A percentile compares a stretch with the other conserved stretches of the same genome.
These are phyloP conservation scores for Rhodotorula babjevae DNA, from an alignment of 768 basidiomycete species.

Conservation along the genomic window DNA sequence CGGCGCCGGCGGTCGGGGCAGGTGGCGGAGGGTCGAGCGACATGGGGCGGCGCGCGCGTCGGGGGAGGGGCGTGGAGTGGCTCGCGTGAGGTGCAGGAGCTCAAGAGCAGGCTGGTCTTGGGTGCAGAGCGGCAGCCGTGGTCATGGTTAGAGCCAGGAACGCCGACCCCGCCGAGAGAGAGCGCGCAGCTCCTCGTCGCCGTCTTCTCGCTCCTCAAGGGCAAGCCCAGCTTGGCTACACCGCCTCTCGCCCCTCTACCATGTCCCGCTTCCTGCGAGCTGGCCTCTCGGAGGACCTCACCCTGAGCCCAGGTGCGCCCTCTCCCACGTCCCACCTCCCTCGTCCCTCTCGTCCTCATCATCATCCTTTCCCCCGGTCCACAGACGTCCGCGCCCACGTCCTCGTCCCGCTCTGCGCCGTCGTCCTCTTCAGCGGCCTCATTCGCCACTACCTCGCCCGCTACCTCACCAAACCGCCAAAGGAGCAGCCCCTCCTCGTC, in stretches of 20 bases:
- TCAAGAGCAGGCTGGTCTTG: no score
- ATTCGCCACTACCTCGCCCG: conserved; percentile 86
- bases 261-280: neutral
- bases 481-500: conserved; percentile 68
- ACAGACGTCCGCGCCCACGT: conserved; percentile 34
- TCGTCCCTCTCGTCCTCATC: neutral
- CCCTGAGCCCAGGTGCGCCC: conserved; percentile 18
- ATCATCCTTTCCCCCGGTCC: neutral
- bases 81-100: no score
- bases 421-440: conserved; percentile 61
- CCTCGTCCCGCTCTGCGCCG: conserved; percentile 24
- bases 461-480: conserved; percentile 75
- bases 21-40: no score
- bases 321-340: no score
- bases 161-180: no score
- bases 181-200: no score
- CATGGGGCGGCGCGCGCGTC: no score
- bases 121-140: no score
- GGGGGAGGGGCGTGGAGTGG: no score
- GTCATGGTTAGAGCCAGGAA: no score
- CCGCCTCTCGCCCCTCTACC: neutral
- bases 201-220: no score
- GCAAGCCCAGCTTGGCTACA: neutral
- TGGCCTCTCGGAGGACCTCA: neutral
- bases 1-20: no score